phyloP scores from a whole-genome alignment of 2,329 filamentous ascomycete species.

The Acrocalymma vagum region DNA sequence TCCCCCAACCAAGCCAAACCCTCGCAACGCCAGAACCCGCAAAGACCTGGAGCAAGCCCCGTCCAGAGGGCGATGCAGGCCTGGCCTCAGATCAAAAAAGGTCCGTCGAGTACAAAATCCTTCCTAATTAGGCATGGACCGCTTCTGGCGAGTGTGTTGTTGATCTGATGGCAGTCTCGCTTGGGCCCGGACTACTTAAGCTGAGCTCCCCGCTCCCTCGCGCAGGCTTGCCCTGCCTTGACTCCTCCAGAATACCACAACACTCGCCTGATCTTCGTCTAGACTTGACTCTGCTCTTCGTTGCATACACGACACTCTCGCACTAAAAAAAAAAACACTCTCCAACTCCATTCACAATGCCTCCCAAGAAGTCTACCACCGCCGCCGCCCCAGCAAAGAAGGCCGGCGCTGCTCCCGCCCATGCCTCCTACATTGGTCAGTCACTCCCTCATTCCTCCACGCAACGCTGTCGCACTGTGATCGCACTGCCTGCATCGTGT shows the following conservation, averaged over 20 bases:
- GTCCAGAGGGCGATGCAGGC: constrained; percentile 26
- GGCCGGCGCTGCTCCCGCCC: constrained; percentile 61
- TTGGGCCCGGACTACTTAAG: constrained; percentile 42
- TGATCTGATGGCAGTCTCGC: constrained; percentile 40
- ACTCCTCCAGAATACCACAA: constrained; percentile 34
- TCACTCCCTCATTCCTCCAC: constrained; percentile 53
- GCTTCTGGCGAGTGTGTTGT: constrained; percentile 27
- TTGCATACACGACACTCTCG: constrained; percentile 41
- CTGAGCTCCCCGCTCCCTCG: constrained; percentile 33
- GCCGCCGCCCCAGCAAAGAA: constrained; percentile 68
- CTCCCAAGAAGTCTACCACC: constrained; percentile 69
- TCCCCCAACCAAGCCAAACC: constrained; percentile 30
- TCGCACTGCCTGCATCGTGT: constrained; percentile 48
- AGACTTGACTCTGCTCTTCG: constrained; percentile 35
- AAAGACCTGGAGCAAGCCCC: constrained; percentile 15
- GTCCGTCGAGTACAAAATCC: constrained; percentile 30
- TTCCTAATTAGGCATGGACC: constrained; percentile 42
- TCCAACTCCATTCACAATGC: constrained; percentile 59
- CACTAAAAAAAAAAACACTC: too few species aligned
- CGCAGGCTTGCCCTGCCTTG: constrained; percentile 32
- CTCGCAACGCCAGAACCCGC: constrained; percentile 23
- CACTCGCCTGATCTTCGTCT: constrained; percentile 28
- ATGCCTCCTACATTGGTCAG: constrained; percentile 73
- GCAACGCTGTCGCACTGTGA: constrained; percentile 55
- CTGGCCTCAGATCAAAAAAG: constrained; percentile 32